A percentile compares a stretch with the other conserved stretches of the same genome.
phyloP scores from a whole-genome alignment of 2,329 filamentous ascomycete species.

The Akanthomyces muscarius region DNA sequence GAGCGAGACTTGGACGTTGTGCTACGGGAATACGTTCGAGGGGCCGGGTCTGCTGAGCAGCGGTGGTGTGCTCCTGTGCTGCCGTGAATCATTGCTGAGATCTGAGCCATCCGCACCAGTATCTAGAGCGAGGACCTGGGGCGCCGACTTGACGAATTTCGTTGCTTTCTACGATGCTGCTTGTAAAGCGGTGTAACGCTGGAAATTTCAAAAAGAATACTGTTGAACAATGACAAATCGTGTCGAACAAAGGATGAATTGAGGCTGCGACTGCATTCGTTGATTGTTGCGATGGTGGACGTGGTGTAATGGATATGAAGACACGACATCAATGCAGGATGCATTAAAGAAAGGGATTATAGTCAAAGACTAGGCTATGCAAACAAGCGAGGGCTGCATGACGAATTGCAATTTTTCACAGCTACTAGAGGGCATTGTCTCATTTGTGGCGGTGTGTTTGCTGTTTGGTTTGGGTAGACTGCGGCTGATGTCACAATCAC shows the following conservation, averaged over 20 bases:
- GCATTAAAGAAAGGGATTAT: no score
- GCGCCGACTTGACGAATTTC: no score
- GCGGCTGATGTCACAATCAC: constrained; percentile 14
- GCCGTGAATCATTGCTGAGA: background rate
- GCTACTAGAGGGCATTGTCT: background rate
- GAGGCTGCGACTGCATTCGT: background rate
- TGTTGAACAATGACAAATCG: background rate
- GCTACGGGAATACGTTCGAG: background rate
- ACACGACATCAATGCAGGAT: no score
- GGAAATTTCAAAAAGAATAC: no score
- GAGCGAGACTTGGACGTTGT: background rate
- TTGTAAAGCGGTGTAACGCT: background rate
- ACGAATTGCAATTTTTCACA: background rate
- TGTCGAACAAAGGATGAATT: background rate
- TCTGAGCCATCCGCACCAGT: no score
- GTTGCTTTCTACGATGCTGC: no score
- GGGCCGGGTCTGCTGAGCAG: background rate
- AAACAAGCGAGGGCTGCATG: no score
- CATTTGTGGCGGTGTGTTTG: constrained; percentile 12
- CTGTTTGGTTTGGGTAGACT: background rate
- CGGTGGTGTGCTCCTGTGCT: background rate
- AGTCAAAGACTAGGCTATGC: no score
- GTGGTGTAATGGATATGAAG: no score
- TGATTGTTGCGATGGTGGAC: background rate
- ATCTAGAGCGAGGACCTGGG: no score